Evolutionary conservation across 2,329 filamentous ascomycete species (phyloP), one percentile per base, ranked within the genome.

Genomic region (Tricladium varicosporioides): DNA sequence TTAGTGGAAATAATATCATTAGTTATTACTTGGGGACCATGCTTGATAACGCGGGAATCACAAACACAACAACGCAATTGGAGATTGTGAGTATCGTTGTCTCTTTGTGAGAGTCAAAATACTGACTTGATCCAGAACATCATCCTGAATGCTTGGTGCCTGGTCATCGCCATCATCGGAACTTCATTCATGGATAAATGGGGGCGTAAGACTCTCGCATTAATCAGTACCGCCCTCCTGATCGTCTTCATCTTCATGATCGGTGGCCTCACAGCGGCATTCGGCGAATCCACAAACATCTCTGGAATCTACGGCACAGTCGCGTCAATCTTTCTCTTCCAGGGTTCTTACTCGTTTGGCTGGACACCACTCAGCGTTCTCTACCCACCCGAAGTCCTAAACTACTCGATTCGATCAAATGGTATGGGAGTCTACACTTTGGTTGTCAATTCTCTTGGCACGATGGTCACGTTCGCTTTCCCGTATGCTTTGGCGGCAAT

Each of bases 251-350:
- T 83, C 1, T 81, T 81, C 61, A 70, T 81, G 52, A 75, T 82
- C 42, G 79, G 80, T 1, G 77, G 72, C 1, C 67, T 83, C 80
- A 84, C 61, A 81, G 85, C 51, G 53, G 60, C 51, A n/a, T 60
- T 57, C 46, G 60, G 57, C 11, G 58, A 16, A 2, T 58, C 61
- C 5, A 45, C 46, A 16, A 59, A 62, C 18, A 53, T 32, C 2
- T 40, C 53, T 1, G 63, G 69, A 8, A 67, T 75, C 5, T 78
- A 79, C 56, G 76, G 72, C 5, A 72, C 74, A 10, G 75, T 80
- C 0, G 76, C 76, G 0, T 68, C 75, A 11, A 79, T 81, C 64
- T 81, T 81, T 63, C 67, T 81, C 1, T 82, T 81, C 63, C 76
- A 79, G 54, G 78, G 76, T 0, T 76, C 75, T 53, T 82, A 81